A percentile compares a stretch with the other conserved stretches of the same genome.
Evolutionary conservation across 75 land plant genomes (phyloP).

Genomic region (Selaginella moellendorffii): DNA sequence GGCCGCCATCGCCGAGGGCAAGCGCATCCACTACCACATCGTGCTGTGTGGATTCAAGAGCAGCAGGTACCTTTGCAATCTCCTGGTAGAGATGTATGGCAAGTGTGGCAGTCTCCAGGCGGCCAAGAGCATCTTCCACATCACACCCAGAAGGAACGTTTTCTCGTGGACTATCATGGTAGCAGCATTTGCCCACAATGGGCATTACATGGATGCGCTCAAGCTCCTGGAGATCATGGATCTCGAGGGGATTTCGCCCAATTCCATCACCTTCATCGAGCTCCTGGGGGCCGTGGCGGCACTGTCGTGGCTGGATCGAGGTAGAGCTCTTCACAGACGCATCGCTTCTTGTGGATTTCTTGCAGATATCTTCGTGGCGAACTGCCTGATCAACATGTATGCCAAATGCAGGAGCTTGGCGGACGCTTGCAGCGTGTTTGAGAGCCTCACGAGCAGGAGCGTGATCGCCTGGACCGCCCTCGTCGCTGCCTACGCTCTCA

Average conservation of each 20-base stretch:
- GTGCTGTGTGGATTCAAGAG: not conserved
- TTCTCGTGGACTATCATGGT: constrained; percentile 4
- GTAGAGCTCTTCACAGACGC: not conserved
- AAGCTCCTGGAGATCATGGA: not conserved
- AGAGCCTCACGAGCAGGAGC: not conserved
- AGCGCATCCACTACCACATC: not conserved
- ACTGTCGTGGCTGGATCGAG: not conserved
- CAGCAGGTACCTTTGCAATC: constrained; percentile 1
- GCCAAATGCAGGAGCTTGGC: not conserved
- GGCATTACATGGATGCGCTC: not conserved
- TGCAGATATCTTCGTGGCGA: not conserved
- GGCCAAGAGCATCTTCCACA: not conserved
- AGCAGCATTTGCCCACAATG: not conserved
- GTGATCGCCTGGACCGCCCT: not conserved
- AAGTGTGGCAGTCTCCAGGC: not conserved
- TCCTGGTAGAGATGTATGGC: constrained; percentile 6
- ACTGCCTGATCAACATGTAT: not conserved
- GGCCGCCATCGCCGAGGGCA: not conserved
- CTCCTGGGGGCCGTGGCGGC: not conserved
- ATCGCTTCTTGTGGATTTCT: not conserved
- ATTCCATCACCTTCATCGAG: not conserved
- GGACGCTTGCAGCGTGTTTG: not conserved
- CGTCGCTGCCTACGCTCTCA: not conserved
- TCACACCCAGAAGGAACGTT: not conserved
- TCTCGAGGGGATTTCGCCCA: not conserved